A percentile compares a stretch with the other conserved stretches of the same genome.
Evolutionary conservation across 495 filamentous ascomycete genomes (phyloP).

Genomic region (Entonaema liquescens): DNA sequence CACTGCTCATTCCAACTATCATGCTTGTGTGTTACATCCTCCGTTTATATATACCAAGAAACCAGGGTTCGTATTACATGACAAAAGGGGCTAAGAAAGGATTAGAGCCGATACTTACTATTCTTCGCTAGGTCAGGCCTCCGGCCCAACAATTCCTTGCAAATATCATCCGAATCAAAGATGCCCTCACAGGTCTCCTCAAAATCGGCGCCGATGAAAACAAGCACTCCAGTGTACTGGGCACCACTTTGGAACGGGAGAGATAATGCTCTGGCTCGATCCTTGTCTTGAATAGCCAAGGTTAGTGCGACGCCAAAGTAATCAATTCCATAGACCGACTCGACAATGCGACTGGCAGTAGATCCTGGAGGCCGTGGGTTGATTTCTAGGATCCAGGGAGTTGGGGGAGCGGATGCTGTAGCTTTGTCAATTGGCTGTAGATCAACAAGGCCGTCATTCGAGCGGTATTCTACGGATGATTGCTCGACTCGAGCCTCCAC

Average conservation of each 20-base stretch:
- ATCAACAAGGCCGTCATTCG: conserved; percentile 25
- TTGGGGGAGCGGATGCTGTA: conserved; percentile 4
- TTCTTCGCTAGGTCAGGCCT: conserved; percentile 45
- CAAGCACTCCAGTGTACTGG: conserved; percentile 39
- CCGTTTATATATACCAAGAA: too few relatives aligned
- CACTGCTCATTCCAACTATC: too few relatives aligned
- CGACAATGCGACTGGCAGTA: conserved; percentile 42
- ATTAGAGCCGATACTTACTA: conserved; percentile 13
- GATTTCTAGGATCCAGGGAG: conserved; percentile 50
- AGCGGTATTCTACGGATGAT: conserved; percentile 38
- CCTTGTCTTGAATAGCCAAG: conserved; percentile 43
- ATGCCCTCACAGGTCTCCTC: conserved; percentile 42
- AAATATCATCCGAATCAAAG: conserved; percentile 52
- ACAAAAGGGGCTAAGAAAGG: neutral
- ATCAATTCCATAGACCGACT: conserved; percentile 53
- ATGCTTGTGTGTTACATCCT: too few relatives aligned
- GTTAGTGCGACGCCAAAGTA: conserved; percentile 49
- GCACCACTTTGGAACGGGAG: conserved; percentile 43
- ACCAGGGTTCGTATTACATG: neutral
- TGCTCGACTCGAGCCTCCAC: conserved; percentile 42
- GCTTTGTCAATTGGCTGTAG: conserved; percentile 5
- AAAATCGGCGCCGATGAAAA: conserved; percentile 43
- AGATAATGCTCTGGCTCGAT: conserved; percentile 40
- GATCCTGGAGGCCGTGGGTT: conserved; percentile 51
- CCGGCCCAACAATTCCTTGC: conserved; percentile 45